Percentiles rank a stretch among this genome's conserved stretches.
phyloP scores from a whole-genome alignment of 495 filamentous ascomycete genomes.

The Cercophora sp. region DNA sequence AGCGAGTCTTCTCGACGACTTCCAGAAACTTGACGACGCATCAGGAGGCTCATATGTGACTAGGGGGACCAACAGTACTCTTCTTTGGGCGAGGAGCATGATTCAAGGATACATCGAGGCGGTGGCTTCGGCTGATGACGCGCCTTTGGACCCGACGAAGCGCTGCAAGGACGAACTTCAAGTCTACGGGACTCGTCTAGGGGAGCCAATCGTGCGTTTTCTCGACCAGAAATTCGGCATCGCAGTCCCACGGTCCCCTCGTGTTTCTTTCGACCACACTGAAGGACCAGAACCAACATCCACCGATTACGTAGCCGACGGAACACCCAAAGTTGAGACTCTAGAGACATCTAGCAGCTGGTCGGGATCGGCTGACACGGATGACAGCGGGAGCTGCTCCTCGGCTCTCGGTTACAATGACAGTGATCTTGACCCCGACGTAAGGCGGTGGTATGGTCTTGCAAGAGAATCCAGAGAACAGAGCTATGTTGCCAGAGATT shows the following conservation, averaged over 20 bases:
- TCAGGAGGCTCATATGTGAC: not conserved
- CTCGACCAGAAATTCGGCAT: not conserved
- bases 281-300: not conserved
- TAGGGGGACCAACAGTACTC: not conserved
- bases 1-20: not conserved
- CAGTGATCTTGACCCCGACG: no score
- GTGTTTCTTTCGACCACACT: not conserved
- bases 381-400: no score
- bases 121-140: not conserved
- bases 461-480: no score
- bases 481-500: no score
- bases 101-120: slow-evolving; percentile 5
- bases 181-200: not conserved
- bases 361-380: no score
- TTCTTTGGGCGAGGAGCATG: slow-evolving; percentile 13
- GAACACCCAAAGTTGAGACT: no score
- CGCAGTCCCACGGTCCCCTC: not conserved
- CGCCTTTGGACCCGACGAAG: not conserved
- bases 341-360: no score
- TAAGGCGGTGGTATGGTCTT: no score
- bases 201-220: not conserved
- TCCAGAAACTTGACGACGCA: not conserved
- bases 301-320: no score
- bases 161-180: not conserved
- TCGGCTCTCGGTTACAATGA: no score